phyloP scores from a whole-genome alignment of 108 stramenopile species.

The Fistulifera pelliculosa region DNA sequence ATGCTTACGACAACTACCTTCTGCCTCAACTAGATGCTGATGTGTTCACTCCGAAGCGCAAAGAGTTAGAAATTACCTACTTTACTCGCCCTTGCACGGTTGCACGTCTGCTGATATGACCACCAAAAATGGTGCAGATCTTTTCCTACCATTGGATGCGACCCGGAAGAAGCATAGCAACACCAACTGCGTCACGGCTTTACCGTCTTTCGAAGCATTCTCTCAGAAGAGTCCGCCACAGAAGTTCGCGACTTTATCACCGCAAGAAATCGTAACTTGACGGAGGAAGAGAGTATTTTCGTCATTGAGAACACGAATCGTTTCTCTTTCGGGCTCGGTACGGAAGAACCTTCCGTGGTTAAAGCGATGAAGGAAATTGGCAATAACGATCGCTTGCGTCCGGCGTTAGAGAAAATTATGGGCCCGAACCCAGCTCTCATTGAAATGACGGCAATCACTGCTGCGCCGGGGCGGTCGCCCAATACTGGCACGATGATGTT shows the following conservation, averaged over 20 bases:
- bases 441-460: slow-evolving; percentile 56
- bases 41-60: not conserved
- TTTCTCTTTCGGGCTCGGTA: slow-evolving; percentile 29
- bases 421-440: slow-evolving; percentile 55
- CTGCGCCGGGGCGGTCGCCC: slow-evolving; percentile 43
- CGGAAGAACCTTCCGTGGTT: slow-evolving; percentile 1
- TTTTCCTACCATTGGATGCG: slow-evolving; percentile 15
- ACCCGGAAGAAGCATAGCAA: slow-evolving; percentile 17
- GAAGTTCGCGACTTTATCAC: slow-evolving; percentile 33
- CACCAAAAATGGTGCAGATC: slow-evolving; percentile 21
- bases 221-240: slow-evolving; percentile 24
- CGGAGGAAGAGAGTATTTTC: slow-evolving; percentile 12
- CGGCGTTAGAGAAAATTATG: slow-evolving; percentile 31
- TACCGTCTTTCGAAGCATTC: slow-evolving; percentile 31
- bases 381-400: slow-evolving; percentile 18
- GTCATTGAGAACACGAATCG: slow-evolving; percentile 44
- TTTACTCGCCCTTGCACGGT: slow-evolving; percentile 40
- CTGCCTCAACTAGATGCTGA: not conserved
- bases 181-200: slow-evolving; percentile 45
- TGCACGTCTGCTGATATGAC: slow-evolving; percentile 39
- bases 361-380: slow-evolving; percentile 23
- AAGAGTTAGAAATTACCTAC: slow-evolving; percentile 28
- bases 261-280: slow-evolving; percentile 16
- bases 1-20: slow-evolving; percentile 6
- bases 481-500: slow-evolving; percentile 41